Evolutionary conservation across 2,329 filamentous ascomycete genomes (phyloP).

Genomic region (Pseudocercospora vitis): DNA sequence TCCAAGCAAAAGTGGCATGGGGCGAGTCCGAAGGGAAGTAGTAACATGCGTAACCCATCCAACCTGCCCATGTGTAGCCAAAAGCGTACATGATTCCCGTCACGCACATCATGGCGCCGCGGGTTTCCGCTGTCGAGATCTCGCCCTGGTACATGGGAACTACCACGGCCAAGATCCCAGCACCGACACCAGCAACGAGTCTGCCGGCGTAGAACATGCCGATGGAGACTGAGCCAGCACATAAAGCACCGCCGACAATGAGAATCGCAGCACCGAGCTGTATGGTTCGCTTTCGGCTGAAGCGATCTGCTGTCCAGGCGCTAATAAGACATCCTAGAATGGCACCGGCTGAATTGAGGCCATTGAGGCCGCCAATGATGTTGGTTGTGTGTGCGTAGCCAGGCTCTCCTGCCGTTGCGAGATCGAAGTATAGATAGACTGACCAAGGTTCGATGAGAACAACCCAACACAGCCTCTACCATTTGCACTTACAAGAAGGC

Average conservation of each 20-base stretch:
- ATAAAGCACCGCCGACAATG: conserved; percentile 44
- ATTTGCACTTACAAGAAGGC: conserved; percentile 38
- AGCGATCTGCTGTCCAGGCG: conserved; percentile 43
- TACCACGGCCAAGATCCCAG: conserved; percentile 38
- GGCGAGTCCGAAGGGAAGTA: conserved; percentile 38
- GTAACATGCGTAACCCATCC: conserved; percentile 46
- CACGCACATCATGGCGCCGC: conserved; percentile 45
- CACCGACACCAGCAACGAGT: conserved; percentile 42
- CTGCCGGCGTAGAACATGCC: conserved; percentile 46
- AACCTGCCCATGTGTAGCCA: conserved; percentile 43
- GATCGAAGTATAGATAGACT: conserved; percentile 45
- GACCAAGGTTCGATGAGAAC: not conserved
- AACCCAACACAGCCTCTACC: not conserved
- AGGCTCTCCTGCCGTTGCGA: conserved; percentile 41
- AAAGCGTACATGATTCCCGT: conserved; percentile 46
- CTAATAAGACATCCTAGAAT: conserved; percentile 41
- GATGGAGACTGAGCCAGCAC: conserved; percentile 40
- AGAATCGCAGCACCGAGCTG: conserved; percentile 41
- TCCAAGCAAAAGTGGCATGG: conserved; percentile 45
- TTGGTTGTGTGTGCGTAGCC: conserved; percentile 46
- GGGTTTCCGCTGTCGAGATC: conserved; percentile 41
- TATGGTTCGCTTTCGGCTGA: conserved; percentile 42
- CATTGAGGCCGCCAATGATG: conserved; percentile 49
- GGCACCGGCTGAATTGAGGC: conserved; percentile 47
- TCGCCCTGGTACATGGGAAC: conserved; percentile 43